phyloP scores from a whole-genome alignment of 1,139 yeast species.

The Hanseniaspora uvarum region DNA sequence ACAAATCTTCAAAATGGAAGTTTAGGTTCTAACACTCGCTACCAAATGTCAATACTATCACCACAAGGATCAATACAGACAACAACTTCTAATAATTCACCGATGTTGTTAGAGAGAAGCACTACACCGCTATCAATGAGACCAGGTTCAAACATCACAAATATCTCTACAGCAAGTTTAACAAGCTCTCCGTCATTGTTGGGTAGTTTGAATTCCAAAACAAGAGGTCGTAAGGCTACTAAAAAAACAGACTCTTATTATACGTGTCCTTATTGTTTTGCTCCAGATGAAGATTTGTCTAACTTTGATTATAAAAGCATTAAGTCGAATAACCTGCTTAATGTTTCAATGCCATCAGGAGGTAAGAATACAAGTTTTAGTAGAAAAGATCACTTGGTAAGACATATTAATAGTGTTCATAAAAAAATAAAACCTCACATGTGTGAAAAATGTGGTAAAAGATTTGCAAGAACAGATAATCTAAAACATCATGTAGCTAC shows the following conservation, averaged over 20 bases:
- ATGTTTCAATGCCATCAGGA: background rate
- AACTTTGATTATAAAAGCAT: conserved; percentile 7
- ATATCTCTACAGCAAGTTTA: background rate
- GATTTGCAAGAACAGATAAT: conserved; percentile 63
- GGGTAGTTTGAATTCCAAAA: background rate
- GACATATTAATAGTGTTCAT: conserved; percentile 65
- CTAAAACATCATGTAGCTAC: conserved; percentile 66
- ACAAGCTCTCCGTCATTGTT: conserved; percentile 1
- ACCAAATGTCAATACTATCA: conserved; percentile 3
- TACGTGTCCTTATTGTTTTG: conserved; percentile 16
- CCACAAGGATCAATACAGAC: conserved; percentile 1
- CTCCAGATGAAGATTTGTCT: background rate
- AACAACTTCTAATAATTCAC: background rate
- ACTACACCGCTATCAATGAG: background rate
- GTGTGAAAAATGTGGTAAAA: conserved; percentile 56
- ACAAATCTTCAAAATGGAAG: background rate
- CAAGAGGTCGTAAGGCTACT: conserved; percentile 17
- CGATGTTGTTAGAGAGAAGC: conserved; percentile 9
- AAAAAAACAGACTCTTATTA: conserved; percentile 4
- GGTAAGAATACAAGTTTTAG: conserved; percentile 36
- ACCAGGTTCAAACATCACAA: background rate
- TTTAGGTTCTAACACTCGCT: background rate
- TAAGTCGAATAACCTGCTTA: conserved; percentile 1
- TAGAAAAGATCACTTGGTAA: conserved; percentile 68
- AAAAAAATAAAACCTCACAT: conserved; percentile 67